Conservation (phyloP, 768 basidiomycete genomes). For the Boletus rubropictus region DNA sequence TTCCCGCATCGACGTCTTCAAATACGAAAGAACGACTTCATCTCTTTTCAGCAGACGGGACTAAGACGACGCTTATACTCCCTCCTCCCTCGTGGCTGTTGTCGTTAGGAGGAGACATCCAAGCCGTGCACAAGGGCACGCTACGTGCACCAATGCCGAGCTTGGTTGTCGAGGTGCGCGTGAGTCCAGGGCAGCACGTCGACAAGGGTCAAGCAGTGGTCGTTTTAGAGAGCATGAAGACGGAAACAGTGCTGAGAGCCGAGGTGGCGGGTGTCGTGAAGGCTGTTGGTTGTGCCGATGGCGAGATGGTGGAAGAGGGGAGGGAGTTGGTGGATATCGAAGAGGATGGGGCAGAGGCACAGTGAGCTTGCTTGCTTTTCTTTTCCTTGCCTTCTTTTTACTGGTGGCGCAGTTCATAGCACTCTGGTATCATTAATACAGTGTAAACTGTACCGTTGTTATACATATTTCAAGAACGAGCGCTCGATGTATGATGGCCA, state of each 20-base stretch:
- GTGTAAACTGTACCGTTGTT: neutral
- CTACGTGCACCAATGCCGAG: constrained; percentile 90
- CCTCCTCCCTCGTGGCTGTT: constrained; percentile 68
- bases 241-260: constrained; percentile 82
- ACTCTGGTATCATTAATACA: too few relatives aligned
- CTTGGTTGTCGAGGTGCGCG: constrained; percentile 82
- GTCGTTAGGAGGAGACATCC: constrained; percentile 56
- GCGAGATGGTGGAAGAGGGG: constrained; percentile 91
- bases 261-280: constrained; percentile 63
- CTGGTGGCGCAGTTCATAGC: too few relatives aligned
- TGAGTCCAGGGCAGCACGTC: constrained; percentile 70
- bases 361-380: neutral
- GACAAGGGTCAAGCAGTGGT: constrained; percentile 77
- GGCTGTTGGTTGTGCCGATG: constrained; percentile 69
- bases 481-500: neutral
- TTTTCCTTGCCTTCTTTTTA: too few relatives aligned
- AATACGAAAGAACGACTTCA: constrained; percentile 71
- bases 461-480: too few relatives aligned
- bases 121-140: constrained; percentile 53
- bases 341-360: constrained; percentile 27
- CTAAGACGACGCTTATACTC: constrained; percentile 60
- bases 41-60: constrained; percentile 54
- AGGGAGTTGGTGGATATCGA: constrained; percentile 69
- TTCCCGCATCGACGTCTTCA: constrained; percentile 49
- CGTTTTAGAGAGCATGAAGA: constrained; percentile 96